Conservation (phyloP, 2,329 filamentous ascomycete genomes). For the Rhynchosporium graminicola region DNA sequence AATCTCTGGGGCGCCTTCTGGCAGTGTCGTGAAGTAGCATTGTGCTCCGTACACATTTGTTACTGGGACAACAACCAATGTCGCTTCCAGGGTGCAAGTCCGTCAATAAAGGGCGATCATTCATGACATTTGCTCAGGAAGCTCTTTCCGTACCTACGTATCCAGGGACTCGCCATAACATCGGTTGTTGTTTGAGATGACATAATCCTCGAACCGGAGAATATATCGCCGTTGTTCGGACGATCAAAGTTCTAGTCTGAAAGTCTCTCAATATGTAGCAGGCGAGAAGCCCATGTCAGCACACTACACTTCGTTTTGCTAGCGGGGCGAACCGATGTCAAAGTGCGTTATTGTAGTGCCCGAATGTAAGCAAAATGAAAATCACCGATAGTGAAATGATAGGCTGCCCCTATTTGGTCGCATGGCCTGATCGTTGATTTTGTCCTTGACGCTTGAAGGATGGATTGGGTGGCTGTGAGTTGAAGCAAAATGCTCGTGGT, state of each 20-base stretch:
- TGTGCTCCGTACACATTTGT: neutral
- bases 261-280: neutral
- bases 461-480: neutral
- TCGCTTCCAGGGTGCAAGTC: conserved; percentile 4
- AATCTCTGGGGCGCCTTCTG: neutral
- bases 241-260: neutral
- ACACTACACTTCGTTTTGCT: neutral
- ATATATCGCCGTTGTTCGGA: neutral
- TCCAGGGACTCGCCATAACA: neutral
- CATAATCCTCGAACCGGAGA: neutral
- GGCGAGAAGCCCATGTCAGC: conserved; percentile 1
- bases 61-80: conserved; percentile 4
- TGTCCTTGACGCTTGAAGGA: neutral
- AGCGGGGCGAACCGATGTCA: conserved; percentile 15
- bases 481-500: neutral
- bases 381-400: neutral
- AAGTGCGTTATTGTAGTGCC: conserved; percentile 1
- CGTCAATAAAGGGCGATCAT: neutral
- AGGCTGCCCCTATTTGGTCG: conserved; percentile 8
- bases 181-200: neutral
- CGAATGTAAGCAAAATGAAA: neutral
- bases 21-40: neutral
- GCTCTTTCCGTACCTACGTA: neutral
- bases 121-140: neutral
- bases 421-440: conserved; percentile 3